phyloP scores from a whole-genome alignment of 2,329 filamentous ascomycete genomes.

The Dryadomyces quercivorus region DNA sequence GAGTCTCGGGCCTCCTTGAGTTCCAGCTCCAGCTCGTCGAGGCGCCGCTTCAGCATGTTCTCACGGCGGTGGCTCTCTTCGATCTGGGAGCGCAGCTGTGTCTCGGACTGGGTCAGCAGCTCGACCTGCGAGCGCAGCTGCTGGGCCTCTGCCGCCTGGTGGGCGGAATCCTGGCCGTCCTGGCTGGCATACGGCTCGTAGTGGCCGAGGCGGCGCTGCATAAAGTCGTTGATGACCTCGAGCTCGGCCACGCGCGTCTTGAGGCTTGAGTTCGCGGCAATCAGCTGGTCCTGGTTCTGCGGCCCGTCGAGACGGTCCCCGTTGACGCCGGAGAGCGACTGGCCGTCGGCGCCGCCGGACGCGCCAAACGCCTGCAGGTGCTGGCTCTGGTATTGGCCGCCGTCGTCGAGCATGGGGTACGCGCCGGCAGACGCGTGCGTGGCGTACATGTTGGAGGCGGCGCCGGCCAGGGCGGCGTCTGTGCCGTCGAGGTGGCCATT shows the following conservation, averaged over 20 bases:
- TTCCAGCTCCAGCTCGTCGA: constrained; percentile 66
- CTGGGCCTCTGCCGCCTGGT: constrained; percentile 41
- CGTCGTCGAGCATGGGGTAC: constrained; percentile 66
- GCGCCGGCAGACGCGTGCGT: constrained; percentile 54
- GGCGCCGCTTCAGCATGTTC: constrained; percentile 66
- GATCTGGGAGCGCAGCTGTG: constrained; percentile 47
- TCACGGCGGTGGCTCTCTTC: constrained; percentile 70
- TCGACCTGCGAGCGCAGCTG: constrained; percentile 37
- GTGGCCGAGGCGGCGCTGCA: constrained; percentile 59
- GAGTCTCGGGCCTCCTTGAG: constrained; percentile 25
- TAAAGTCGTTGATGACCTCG: constrained; percentile 84
- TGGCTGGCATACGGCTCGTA: constrained; percentile 50
- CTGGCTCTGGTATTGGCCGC: constrained; percentile 54
- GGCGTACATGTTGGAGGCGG: constrained; percentile 60
- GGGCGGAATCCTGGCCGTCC: constrained; percentile 17
- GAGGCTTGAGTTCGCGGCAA: constrained; percentile 71
- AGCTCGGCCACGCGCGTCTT: constrained; percentile 92
- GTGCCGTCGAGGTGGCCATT: constrained; percentile 64
- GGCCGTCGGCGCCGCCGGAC: constrained; percentile 41
- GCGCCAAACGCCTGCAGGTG: constrained; percentile 37
- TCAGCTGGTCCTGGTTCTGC: constrained; percentile 68
- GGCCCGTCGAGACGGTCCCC: constrained; percentile 53
- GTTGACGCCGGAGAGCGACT: constrained; percentile 33
- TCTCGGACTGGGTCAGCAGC: constrained; percentile 41
- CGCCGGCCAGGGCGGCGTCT: constrained; percentile 69